Base-by-base conservation (phyloP, 345 rosid genomes). In the Eutrema japonicum region DNA sequence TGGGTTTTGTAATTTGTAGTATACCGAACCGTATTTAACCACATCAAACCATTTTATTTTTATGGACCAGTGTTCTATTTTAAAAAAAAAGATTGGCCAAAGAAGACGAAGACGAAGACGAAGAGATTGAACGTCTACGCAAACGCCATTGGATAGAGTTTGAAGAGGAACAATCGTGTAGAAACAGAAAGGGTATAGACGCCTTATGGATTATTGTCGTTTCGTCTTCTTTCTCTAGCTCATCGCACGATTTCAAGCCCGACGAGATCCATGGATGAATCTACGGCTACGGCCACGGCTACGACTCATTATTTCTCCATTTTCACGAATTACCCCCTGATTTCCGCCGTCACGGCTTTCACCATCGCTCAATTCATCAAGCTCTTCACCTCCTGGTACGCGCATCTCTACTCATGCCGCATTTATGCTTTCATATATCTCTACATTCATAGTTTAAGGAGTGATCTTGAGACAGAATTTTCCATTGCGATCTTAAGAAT, bases 371-470 rank as follows among this genome's bases (percentile, higher is more conserved):
- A 93, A 77, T 79, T 80, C 67, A 76, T 73, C 79, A 91, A 93
- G 84, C 47, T 87, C 80, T 85, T 91, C 83, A 84, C 91, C 79
- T 68, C 85, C 85, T 86, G 96, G 97, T 89, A 87, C 72, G n/a
- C 45, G 12, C 9, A 35, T 14, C 58, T 27, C 2, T 27, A 13
- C 8, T 4, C 59, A 26, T 40, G 12, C 3, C 52, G 9, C 42
- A 5, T 33, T 18, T 16, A 5, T 11, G 38, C 18, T 30, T 48
- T 53, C 6, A 0, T 64, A 47, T 10, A 4, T 67, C 6, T 10
- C 6, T 10, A 38, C 22, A 60, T 51, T 51, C 69, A 3, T 72
- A 43, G 47, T 64, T 43, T 30, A 16, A 30, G 52, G 54, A 51
- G 6, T 62, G 35, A 41, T 50, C 60, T 50, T 59, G 14, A 10